Percentiles rank a stretch among this genome's conserved stretches.
phyloP scores from a whole-genome alignment of 2,329 filamentous ascomycete species.

The Botrytis paeoniae region DNA sequence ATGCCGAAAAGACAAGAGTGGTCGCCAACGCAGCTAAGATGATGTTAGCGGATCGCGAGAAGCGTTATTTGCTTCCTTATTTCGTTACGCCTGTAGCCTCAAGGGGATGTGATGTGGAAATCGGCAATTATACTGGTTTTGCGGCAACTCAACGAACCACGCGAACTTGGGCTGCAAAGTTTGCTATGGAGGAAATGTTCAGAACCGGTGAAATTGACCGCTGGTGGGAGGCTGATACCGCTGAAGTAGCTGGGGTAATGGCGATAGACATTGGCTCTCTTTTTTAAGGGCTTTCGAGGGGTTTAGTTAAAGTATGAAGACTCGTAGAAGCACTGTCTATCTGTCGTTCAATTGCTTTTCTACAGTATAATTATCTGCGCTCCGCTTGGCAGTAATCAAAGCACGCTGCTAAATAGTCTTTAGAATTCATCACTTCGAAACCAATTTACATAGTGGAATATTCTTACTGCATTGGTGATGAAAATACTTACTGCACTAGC shows the following conservation, averaged over 20 bases:
- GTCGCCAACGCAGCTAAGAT: slow-evolving; percentile 7
- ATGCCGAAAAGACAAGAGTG: background rate
- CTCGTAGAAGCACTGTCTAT: background rate
- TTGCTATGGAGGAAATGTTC: background rate
- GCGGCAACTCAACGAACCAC: background rate
- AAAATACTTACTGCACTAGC: too few species aligned
- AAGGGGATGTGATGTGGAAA: background rate
- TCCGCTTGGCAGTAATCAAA: background rate
- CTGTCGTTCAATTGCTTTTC: background rate
- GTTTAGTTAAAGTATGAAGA: background rate
- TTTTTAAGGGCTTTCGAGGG: background rate
- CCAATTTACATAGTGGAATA: background rate
- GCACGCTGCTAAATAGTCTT: background rate
- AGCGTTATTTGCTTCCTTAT: background rate
- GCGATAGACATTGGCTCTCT: background rate
- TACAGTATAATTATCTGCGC: background rate
- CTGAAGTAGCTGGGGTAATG: background rate
- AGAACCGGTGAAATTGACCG: background rate
- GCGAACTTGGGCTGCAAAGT: background rate
- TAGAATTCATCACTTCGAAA: background rate
- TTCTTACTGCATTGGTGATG: background rate
- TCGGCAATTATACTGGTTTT: background rate
- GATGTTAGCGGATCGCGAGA: background rate
- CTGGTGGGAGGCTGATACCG: background rate
- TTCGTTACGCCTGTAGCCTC: background rate